A percentile compares a stretch with the other conserved stretches of the same genome.
Conservation (phyloP, 2,329 filamentous ascomycete species). For the Paecilomyces sp. region DNA sequence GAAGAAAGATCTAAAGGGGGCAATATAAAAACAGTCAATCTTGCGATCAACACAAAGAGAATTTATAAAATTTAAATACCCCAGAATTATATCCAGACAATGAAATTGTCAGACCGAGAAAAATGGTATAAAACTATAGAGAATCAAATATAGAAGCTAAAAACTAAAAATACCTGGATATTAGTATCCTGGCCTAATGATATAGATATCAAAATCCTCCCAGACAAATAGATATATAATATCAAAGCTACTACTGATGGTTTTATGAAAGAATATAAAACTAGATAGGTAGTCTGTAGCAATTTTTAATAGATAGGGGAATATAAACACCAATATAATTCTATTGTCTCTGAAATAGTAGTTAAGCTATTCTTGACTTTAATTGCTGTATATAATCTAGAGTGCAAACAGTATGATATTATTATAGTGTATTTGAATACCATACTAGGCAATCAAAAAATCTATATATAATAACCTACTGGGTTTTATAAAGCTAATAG, state of each 20-base stretch:
- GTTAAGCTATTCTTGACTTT: neutral
- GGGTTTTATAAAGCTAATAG: neutral
- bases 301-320: neutral
- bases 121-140: neutral
- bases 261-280: neutral
- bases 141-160: neutral
- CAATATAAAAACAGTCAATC: neutral
- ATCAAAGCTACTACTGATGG: neutral
- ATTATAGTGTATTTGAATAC: neutral
- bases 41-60: neutral
- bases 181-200: neutral
- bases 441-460: neutral
- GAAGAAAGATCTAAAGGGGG: too few relatives aligned
- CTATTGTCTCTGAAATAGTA: neutral
- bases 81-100: neutral
- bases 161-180: neutral
- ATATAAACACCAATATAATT: neutral
- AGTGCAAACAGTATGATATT: neutral
- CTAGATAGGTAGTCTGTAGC: neutral
- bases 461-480: too few relatives aligned
- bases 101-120: neutral
- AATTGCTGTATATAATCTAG: neutral
- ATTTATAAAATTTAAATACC: neutral
- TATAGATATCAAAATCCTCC: neutral
- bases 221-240: neutral